Evolutionary conservation across 139 green algal species (phyloP).

Genomic region (Limnomonas spitsbergensis): DNA sequence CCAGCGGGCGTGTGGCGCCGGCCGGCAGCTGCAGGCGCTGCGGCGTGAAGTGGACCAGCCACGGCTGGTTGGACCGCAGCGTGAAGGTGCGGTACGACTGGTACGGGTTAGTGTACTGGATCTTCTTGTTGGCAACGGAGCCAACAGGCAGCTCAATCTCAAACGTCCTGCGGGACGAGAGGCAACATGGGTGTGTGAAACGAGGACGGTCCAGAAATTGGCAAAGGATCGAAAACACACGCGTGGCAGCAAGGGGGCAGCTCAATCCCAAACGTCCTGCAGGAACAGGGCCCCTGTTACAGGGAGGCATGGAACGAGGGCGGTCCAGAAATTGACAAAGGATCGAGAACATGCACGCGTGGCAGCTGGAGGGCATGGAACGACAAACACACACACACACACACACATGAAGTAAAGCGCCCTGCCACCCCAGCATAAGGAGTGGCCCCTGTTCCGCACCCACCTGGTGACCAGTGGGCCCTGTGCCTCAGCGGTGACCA

Average conservation of each 20-base stretch:
- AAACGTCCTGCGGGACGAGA: conserved; percentile 33
- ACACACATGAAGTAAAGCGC: no score
- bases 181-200: background rate
- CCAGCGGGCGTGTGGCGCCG: conserved; percentile 43
- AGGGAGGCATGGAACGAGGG: background rate
- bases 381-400: no score
- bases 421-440: no score
- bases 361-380: no score
- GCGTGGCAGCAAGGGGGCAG: conserved; percentile 34
- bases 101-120: conserved; percentile 63
- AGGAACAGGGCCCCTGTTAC: no score
- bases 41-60: conserved; percentile 54
- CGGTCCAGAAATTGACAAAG: background rate
- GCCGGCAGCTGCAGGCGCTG: conserved; percentile 48
- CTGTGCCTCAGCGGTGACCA: conserved; percentile 48
- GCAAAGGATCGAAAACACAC: background rate
- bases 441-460: no score
- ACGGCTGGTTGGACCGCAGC: conserved; percentile 50
- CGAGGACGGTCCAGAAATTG: background rate
- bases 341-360: background rate
- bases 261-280: conserved; percentile 51
- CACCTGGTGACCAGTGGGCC: conserved; percentile 1
- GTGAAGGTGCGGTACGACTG: conserved; percentile 48
- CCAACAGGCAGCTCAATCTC: conserved; percentile 51
- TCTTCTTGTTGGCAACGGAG: conserved; percentile 60